phyloP scores from a whole-genome alignment of 2,329 filamentous ascomycete species.

The Aciculosporium take region DNA sequence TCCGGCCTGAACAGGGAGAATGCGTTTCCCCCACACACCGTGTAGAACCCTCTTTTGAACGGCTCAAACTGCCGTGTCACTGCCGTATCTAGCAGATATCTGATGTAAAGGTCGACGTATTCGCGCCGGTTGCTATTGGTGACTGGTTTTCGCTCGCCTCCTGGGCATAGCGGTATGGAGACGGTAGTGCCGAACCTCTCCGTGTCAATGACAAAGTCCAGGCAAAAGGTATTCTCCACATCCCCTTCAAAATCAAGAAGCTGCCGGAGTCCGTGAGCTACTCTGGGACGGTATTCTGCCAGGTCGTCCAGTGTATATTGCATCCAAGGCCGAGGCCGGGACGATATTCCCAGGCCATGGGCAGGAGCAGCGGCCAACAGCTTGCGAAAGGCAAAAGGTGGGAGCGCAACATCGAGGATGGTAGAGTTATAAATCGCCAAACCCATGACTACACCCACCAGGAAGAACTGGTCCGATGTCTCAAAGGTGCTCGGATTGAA shows the following conservation, averaged over 20 bases:
- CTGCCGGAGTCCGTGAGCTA: constrained; percentile 62
- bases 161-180: constrained; percentile 56
- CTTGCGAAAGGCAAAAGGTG: constrained; percentile 81
- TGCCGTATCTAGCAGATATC: constrained; percentile 63
- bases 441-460: constrained; percentile 76
- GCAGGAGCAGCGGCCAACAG: constrained; percentile 64
- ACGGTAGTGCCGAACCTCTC: constrained; percentile 61
- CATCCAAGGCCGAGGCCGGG: constrained; percentile 46
- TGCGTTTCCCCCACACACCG: constrained; percentile 78
- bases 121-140: constrained; percentile 75
- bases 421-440: constrained; percentile 92
- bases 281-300: constrained; percentile 61
- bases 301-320: constrained; percentile 69
- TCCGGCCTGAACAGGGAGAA: constrained; percentile 77
- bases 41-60: constrained; percentile 89
- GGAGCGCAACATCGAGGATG: constrained; percentile 76
- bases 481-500: constrained; percentile 87
- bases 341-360: constrained; percentile 36
- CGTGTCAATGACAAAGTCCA: constrained; percentile 65
- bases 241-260: constrained; percentile 74
- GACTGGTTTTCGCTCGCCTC: constrained; percentile 60
- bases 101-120: constrained; percentile 75
- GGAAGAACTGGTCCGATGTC: constrained; percentile 80
- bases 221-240: constrained; percentile 64
- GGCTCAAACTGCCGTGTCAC: constrained; percentile 78